phyloP scores from a whole-genome alignment of 768 basidiomycete species.

The Auricularia cornea region DNA sequence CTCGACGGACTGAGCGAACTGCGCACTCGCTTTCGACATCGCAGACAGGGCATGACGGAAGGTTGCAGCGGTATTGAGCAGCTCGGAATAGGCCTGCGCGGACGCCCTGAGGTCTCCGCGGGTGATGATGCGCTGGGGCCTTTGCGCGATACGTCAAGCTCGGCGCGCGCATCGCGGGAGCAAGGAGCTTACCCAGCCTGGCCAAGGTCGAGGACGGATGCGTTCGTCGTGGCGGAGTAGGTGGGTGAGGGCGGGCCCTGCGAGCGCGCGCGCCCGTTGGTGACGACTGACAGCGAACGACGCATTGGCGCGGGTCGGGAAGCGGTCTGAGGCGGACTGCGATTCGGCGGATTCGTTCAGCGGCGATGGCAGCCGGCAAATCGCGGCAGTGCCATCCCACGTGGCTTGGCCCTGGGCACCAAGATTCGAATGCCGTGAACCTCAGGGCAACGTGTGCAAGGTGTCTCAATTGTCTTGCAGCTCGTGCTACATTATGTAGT shows the following conservation, averaged over 20 bases:
- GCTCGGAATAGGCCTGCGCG: constrained; percentile 75
- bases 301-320: not conserved
- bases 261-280: not conserved
- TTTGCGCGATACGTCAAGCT: constrained; percentile 58
- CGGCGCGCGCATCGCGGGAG: constrained; percentile 16
- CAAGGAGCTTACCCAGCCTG: not conserved
- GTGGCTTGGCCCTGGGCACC: no score
- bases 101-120: constrained; percentile 69
- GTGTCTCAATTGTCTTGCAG: no score
- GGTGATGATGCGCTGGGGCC: constrained; percentile 65
- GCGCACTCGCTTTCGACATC: constrained; percentile 76
- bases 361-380: no score
- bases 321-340: no score
- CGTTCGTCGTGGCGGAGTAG: constrained; percentile 73
- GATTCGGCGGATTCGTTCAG: no score
- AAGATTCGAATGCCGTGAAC: no score
- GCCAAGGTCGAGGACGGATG: constrained; percentile 29
- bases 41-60: constrained; percentile 76
- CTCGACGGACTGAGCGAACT: constrained; percentile 82
- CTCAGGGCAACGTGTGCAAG: no score
- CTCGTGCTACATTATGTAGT: no score
- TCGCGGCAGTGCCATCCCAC: no score
- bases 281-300: not conserved
- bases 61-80: constrained; percentile 64
- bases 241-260: constrained; percentile 69